phyloP scores from a whole-genome alignment of 2,329 filamentous ascomycete genomes.

The Colletotrichum sp. region DNA sequence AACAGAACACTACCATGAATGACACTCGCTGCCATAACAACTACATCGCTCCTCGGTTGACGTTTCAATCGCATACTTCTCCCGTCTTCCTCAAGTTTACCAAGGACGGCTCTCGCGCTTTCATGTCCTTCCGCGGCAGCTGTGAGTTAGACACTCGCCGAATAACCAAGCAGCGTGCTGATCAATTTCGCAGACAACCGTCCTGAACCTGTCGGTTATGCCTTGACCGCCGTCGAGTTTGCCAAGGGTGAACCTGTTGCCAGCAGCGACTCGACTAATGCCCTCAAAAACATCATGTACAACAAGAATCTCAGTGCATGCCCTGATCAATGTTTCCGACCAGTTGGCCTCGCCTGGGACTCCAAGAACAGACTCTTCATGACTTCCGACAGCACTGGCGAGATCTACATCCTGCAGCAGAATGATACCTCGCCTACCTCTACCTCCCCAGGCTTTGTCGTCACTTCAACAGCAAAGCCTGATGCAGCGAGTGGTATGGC shows the following conservation, averaged over 20 bases:
- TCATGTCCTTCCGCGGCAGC: slow-evolving; percentile 74
- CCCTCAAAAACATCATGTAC: slow-evolving; percentile 57
- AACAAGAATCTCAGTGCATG: slow-evolving; percentile 60
- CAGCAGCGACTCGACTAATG: slow-evolving; percentile 45
- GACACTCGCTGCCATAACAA: slow-evolving; percentile 49
- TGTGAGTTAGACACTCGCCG: slow-evolving; percentile 48
- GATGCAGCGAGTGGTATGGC: neutral
- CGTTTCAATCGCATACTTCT: slow-evolving; percentile 69
- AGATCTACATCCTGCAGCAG: slow-evolving; percentile 62
- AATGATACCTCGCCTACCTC: neutral
- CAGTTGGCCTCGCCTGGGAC: slow-evolving; percentile 62
- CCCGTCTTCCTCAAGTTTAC: slow-evolving; percentile 76
- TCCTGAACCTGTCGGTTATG: slow-evolving; percentile 50
- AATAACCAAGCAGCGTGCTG: neutral
- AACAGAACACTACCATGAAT: slow-evolving; percentile 38
- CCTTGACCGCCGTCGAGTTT: slow-evolving; percentile 46
- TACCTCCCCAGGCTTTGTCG: slow-evolving; percentile 7
- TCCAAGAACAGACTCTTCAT: slow-evolving; percentile 62
- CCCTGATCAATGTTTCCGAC: slow-evolving; percentile 64
- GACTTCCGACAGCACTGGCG: slow-evolving; percentile 66
- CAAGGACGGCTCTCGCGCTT: slow-evolving; percentile 60
- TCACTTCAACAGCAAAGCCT: neutral
- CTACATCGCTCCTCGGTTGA: slow-evolving; percentile 57
- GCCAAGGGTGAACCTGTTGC: slow-evolving; percentile 45
- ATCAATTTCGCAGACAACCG: slow-evolving; percentile 39